Evolutionary conservation across 805 yeast genomes (phyloP), one percentile per base, ranked within the genome.

Genomic region (Teunomyces tritomae): DNA sequence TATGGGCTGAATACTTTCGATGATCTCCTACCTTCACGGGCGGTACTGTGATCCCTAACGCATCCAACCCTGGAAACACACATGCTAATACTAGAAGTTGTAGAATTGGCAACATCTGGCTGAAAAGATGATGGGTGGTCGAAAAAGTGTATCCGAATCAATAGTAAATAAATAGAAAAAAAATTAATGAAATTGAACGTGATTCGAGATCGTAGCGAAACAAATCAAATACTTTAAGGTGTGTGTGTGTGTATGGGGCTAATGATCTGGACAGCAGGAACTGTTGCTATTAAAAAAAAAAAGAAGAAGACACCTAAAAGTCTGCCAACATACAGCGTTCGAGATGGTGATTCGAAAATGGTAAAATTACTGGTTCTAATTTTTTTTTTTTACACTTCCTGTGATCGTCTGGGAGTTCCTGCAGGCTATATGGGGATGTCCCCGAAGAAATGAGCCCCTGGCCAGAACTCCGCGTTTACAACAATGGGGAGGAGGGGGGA

Each of bases 21-120:
- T 46, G 44, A 48, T 68, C 69, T 3, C 72, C 74, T 1, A 54
- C 57, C 32, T 56, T 57, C 7, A 64, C 54, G 2, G 78, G 75
- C 0, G 67, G 67, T 17, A 73, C 59, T 8, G 57, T 48, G 53
- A 72, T 48, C 4, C 78, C 78, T 13, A 71, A 53, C 20, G 66
- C 63, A 16, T 14, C 11, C 45, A 37, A 26, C 10, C 29, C 29
- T 11, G 28, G 34, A 13, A 32, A n/a, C 28, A 26, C 40, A 16
- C 13, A 37, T 26, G 40, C 40, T 17, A 37, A 28, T 28, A 7
- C 26, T 17, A 37, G 40, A n/a, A 37, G 9, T 10, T 14, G 40
- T 37, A 37, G 16, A 37, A 14, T 34, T 6, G 39, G 16, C 34
- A 32, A 32, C 34, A 32, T 32, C 8, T 14, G 16, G 9, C 34